Evolutionary conservation across 1,139 yeast species (phyloP).

Genomic region (Candida sojae): DNA sequence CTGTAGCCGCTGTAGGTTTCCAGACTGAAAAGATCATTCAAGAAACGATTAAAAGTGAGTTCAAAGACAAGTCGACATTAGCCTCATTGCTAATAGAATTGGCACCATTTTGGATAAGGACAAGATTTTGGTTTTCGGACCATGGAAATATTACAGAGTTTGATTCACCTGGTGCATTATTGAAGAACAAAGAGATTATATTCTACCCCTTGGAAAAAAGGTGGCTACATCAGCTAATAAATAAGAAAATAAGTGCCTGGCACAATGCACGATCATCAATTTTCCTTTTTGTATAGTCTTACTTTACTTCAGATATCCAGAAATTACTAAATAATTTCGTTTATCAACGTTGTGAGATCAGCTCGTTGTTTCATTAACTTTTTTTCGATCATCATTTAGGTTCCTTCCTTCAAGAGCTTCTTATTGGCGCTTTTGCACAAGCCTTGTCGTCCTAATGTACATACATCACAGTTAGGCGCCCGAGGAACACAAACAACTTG

Average conservation of each 20-base stretch:
- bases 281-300: too few relatives aligned
- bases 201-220: constrained; percentile 35
- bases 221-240: constrained; percentile 17
- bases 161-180: constrained; percentile 46
- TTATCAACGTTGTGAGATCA: constrained; percentile 12
- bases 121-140: constrained; percentile 65
- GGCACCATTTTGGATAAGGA: constrained; percentile 84
- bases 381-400: constrained; percentile 30
- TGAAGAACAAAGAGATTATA: constrained; percentile 23
- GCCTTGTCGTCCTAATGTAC: constrained; percentile 53
- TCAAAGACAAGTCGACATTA: constrained; percentile 66
- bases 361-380: constrained; percentile 41
- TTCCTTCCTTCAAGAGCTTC: constrained; percentile 33
- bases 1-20: constrained; percentile 71
- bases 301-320: not conserved
- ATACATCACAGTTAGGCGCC: constrained; percentile 72
- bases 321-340: not conserved
- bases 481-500: constrained; percentile 83
- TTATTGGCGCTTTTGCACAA: constrained; percentile 57
- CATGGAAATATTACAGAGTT: constrained; percentile 70
- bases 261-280: too few relatives aligned
- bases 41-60: constrained; percentile 67
- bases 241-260: too few relatives aligned
- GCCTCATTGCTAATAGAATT: constrained; percentile 83
- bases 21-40: constrained; percentile 78